Percentiles rank a stretch among this genome's conserved stretches.
Conservation (phyloP, 1,139 yeast species). For the Hemisphaericaspora xylofermentans region DNA sequence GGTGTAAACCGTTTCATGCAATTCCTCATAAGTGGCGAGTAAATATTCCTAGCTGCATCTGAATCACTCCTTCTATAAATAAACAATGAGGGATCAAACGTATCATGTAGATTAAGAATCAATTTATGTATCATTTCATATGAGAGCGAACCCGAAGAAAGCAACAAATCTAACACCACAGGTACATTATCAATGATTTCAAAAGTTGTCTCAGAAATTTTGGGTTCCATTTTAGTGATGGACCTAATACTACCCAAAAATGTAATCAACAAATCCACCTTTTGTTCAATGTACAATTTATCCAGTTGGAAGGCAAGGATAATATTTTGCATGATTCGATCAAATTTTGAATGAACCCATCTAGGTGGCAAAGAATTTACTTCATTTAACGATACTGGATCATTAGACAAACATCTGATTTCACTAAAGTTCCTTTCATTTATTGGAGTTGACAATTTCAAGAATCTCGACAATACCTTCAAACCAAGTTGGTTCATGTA, state of each 20-base stretch:
- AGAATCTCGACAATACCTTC: conserved; percentile 22
- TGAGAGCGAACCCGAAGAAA: conserved; percentile 18
- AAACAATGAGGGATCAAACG: conserved; percentile 26
- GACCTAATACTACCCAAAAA: conserved; percentile 29
- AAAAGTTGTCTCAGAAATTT: conserved; percentile 27
- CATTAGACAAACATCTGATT: conserved; percentile 35
- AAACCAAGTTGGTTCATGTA: conserved; percentile 30
- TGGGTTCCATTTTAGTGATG: conserved; percentile 29
- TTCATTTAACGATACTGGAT: conserved; percentile 29
- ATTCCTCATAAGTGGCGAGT: conserved; percentile 11
- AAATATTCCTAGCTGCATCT: conserved; percentile 11
- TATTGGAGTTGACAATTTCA: conserved; percentile 21
- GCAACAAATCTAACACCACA: conserved; percentile 22
- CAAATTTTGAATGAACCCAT: conserved; percentile 36
- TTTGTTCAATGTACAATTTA: conserved; percentile 24
- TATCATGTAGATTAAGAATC: conserved; percentile 26
- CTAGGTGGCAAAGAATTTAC: conserved; percentile 31
- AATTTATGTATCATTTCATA: conserved; percentile 15
- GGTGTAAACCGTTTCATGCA: conserved; percentile 15
- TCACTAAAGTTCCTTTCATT: conserved; percentile 26
- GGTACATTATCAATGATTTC: conserved; percentile 36
- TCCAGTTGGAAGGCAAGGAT: conserved; percentile 26
- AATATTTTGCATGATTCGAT: conserved; percentile 29
- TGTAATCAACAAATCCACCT: conserved; percentile 23
- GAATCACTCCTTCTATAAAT: conserved; percentile 9